Evolutionary conservation across 1,284 basidiomycete genomes (phyloP), one percentile per base, ranked within the genome.

Genomic region (Pseudomicrostroma phylloplanum): DNA sequence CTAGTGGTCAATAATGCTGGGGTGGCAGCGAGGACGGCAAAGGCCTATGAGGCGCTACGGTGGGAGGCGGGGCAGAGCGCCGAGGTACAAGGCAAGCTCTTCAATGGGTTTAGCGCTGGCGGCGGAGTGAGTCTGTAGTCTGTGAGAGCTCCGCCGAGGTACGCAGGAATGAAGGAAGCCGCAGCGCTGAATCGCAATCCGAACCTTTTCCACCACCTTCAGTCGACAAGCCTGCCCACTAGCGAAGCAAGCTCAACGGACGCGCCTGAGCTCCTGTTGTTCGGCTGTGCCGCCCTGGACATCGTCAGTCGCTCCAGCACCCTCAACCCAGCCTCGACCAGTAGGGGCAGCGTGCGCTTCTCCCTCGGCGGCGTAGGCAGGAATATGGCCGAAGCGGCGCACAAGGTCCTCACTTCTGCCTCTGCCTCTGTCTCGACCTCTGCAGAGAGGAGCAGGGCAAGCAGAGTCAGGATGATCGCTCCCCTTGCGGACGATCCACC

Each of bases 341-440:
- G 85, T 7, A 91, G 92, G 0, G 96, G 94, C 9, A 81, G 76
- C 1, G 85, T 97, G 15, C 81, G 82, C 1, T 70, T 93, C 30
- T 85, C 89, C 0, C 82, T 91, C 0, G 96, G 96, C 1, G 96
- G 96, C 13, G 96, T 99, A 2, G 92, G 86, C 0, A 86, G 93
- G 25, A 99, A 99, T 78, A 86, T 98, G 55, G 91, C 93, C 1
- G 91, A 96, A 76, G 90, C 92, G 0, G 85, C 91, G 86, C 89
- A 70, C 84, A 88, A 23, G 76, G 88, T 8, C 78, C 87, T 36
- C 19, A 56, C 21, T 41, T 25, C 30, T 3, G 25, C 55, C 30
- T 36, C 30, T 36, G 9, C 30, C 30, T 36, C 30, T 15, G 9
- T 1, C 56, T 61, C 0, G 76, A 72, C 64, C n/a, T n/a, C n/a